Conservation (phyloP, 225 moss, liverwort and hornwort species). For the Marchantia paleacea region DNA sequence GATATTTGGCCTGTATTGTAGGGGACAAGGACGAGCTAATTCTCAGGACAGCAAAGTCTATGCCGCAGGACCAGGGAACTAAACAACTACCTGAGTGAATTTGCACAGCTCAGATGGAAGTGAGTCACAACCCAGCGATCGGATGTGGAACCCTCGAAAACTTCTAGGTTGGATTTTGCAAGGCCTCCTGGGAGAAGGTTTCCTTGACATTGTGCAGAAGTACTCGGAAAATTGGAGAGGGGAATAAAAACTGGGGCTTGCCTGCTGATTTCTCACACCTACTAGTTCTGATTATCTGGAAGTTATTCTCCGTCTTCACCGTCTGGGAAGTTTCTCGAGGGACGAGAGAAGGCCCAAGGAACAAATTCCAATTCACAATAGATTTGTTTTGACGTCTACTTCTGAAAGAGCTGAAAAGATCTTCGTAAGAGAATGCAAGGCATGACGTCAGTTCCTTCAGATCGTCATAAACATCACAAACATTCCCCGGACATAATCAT, state of each 20-base stretch:
- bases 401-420: not conserved
- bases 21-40: not conserved
- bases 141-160: not conserved
- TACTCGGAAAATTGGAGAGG: not conserved
- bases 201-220: not conserved
- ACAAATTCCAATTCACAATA: not conserved
- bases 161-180: not conserved
- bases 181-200: not conserved
- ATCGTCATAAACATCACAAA: not conserved
- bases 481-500: not conserved
- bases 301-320: not conserved
- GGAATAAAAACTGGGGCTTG: not conserved
- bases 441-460: not conserved
- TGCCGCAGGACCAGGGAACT: not conserved
- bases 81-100: not conserved
- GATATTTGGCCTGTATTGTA: not conserved
- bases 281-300: not conserved
- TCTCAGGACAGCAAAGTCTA: not conserved
- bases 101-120: not conserved
- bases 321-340: not conserved
- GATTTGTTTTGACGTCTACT: not conserved
- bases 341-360: not conserved
- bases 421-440: not conserved
- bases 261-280: not conserved
- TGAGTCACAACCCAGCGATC: not conserved